Evolutionary conservation across 129 eudicot genomes (phyloP), one percentile per base, ranked within the genome.

Genomic region (Lactuca sativa): DNA sequence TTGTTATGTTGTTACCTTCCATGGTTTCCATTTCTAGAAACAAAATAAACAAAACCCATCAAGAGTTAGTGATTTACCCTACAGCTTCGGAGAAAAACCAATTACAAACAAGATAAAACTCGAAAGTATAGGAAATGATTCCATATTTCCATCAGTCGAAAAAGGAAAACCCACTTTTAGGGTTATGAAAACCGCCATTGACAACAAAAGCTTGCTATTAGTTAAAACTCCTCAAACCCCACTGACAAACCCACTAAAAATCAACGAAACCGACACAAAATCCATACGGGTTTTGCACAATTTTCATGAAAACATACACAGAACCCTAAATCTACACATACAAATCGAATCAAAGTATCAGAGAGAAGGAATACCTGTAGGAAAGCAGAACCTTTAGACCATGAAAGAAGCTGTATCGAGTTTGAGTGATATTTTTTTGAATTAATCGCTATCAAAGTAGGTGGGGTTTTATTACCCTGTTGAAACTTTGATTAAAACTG

Each of bases 11-110:
- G 57, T 69, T 71, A 18, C 21, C 86, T 72, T 65, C 76, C 38
- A 17, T 67, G 1, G 9, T 47, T 37, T 60, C 85, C 85, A 80
- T 80, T 55, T 74, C 78, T 73, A 5, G 74, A 51, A 73, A 71
- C 53, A 51, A 56, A 56, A 13, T 38, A 21, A 37, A 66, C 9
- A 53, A 21, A 17, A 48, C 18, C 15, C 55, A 31, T 65, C 7
- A 40, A 7, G 67, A 47, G 52, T 47, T 47, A 47, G 52, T 12
- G 52, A 70, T 71, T 41, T 47, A 60, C 36, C 58, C 72, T 25
- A 71, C 30, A 58, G 38, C 15, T 9, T 54, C 44, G 37, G 17
- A 15, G 18, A 56, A 12, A 18, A 65, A 64, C 17, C 41, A 10
- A 52, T 53, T 52, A 36, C 13, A 2, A 59, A 21, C 31, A 7